Evolutionary conservation across 2,329 filamentous ascomycete species (phyloP), one percentile per base, ranked within the genome.

Genomic region (Diaporthe citrichinensis): DNA sequence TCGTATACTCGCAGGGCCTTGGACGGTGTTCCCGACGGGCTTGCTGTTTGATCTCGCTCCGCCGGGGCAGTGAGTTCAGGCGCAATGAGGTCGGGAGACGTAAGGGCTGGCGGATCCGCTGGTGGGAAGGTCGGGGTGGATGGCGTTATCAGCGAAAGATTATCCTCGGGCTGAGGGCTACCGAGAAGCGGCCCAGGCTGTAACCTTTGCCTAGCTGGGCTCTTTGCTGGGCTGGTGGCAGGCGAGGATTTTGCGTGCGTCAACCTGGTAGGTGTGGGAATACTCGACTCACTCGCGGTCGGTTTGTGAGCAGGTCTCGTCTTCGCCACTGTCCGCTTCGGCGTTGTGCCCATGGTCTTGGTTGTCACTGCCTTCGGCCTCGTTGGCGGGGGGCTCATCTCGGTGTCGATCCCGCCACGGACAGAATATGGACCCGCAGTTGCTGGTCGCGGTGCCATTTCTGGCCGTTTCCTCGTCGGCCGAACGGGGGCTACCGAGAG

Each of bases 401-500:
- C 69, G 7, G 62, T 46, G 51, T 71, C 75, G 31, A 8, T 36
- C 4, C 69, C 58, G 12, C 73, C 67, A 89, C 91, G 86, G 14
- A 92, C 88, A 28, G 91, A 93, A 80, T 93, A 93, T 0, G 91
- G 91, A 0, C 91, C 91, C 15, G 91, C 91, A 17, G 91, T 93
- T 17, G 91, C 91, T 46, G 91, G 91, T 74, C 91, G 87, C 39
- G 88, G 85, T 58, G 87, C 87, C 79, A 90, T 85, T 73, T 92
- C 91, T 4, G 91, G 90, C 57, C 90, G 86, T 78, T 87, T 89
- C 81, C 88, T 89, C 57, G 87, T 86, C 65, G 91, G 91, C 74
- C 91, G 86, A 87, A 92, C 90, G 1, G 91, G 91, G 39, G 91
- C 91, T 61, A 89, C 90, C 14, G 91, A 92, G 83, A 93, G 88